A percentile compares a stretch with the other conserved stretches of the same genome.
These are phyloP conservation scores for Prunus campanulata DNA, from an alignment of 306 rosid genomes.

Conservation along the genomic window DNA sequence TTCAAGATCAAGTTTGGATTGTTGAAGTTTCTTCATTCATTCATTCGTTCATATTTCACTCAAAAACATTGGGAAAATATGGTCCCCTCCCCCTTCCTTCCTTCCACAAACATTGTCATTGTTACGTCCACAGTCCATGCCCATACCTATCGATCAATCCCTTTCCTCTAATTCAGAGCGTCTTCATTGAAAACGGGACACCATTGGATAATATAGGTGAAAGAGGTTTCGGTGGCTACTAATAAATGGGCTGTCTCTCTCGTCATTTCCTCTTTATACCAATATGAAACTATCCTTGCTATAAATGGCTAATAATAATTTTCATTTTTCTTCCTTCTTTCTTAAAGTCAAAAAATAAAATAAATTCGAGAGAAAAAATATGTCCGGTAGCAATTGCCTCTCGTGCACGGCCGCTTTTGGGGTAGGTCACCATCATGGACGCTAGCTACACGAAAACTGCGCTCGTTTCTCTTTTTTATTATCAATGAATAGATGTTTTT, in stretches of 20 bases:
- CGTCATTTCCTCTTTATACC: too few species aligned
- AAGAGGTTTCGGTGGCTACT: not conserved
- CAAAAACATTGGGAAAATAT: not conserved
- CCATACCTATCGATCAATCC: not conserved
- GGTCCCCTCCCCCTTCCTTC: not conserved
- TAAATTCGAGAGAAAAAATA: too few species aligned
- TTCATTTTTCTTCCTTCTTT: too few species aligned
- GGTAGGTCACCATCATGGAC: too few species aligned
- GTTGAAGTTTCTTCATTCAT: not conserved
- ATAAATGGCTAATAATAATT: not conserved
- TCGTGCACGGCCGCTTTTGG: too few species aligned
- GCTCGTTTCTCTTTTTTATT: too few species aligned
- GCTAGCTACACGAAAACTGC: too few species aligned
- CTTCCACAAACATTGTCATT: not conserved
- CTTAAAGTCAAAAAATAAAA: too few species aligned
- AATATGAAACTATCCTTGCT: not conserved
- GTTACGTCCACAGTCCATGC: not conserved
- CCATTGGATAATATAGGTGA: not conserved
- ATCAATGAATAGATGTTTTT: too few species aligned
- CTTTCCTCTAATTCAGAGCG: not conserved
- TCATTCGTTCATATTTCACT: not conserved
- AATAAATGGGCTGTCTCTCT: not conserved
- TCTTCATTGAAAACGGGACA: not conserved
- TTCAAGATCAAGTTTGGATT: not conserved
- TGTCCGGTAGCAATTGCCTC: not conserved